phyloP scores from a whole-genome alignment of 2,329 filamentous ascomycete species.

The Aspergillus terreus region DNA sequence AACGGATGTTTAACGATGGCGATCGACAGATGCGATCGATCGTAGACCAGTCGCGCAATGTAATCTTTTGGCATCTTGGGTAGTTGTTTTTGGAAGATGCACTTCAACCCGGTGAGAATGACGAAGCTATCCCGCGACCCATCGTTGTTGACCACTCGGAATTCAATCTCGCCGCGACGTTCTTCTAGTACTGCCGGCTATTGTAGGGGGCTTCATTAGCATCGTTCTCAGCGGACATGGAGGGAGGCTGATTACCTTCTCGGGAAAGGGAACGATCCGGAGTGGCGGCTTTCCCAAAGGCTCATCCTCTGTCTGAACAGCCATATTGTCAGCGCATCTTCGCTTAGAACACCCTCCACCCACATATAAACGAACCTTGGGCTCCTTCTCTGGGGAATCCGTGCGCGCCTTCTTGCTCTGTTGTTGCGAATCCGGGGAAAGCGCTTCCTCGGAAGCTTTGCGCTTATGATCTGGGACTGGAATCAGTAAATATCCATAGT shows the following conservation, averaged over 20 bases:
- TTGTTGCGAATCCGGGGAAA: constrained; percentile 40
- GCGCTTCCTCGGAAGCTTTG: constrained; percentile 49
- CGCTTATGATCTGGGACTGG: constrained; percentile 37
- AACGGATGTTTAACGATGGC: constrained; percentile 96
- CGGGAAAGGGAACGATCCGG: constrained; percentile 77
- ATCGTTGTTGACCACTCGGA: constrained; percentile 97
- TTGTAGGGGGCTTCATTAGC: constrained; percentile 19
- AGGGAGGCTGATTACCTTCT: constrained; percentile 60
- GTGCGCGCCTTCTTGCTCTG: constrained; percentile 49
- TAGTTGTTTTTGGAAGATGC: constrained; percentile 96
- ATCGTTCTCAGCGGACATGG: constrained; percentile 2
- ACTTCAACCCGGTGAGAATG: constrained; percentile 92
- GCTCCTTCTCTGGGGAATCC: constrained; percentile 39
- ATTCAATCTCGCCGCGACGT: constrained; percentile 89
- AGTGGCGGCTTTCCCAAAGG: constrained; percentile 47
- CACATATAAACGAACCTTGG: constrained; percentile 22
- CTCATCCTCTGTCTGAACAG: constrained; percentile 34
- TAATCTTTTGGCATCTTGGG: constrained; percentile 99
- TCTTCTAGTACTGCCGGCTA: constrained; percentile 90
- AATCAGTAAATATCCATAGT: constrained; percentile 9
- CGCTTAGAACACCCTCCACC: background rate
- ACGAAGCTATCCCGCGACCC: constrained; percentile 82
- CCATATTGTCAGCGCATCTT: background rate
- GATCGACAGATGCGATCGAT: constrained; percentile 91
- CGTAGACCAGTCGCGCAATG: constrained; percentile 94